Conservation (phyloP, 2,329 filamentous ascomycete species). For the Allantophomopsis cytisporea region DNA sequence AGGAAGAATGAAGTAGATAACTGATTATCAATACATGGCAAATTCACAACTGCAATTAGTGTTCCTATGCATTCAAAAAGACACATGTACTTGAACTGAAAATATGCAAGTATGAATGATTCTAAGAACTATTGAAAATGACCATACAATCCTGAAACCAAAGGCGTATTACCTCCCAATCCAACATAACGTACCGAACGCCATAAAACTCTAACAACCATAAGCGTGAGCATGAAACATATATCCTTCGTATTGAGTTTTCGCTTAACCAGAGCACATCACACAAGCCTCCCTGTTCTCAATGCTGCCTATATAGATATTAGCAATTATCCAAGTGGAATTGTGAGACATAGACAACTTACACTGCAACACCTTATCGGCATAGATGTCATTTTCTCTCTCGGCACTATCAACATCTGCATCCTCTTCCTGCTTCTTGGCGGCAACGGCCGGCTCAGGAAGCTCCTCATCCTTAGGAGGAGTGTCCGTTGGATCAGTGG, state of each 20-base stretch:
- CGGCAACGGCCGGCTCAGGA: slow-evolving; percentile 36
- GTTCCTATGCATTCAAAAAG: too few relatives aligned
- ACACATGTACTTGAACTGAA: too few relatives aligned
- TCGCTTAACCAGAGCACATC: slow-evolving; percentile 80
- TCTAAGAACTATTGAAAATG: too few relatives aligned
- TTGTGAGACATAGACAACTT: slow-evolving; percentile 26
- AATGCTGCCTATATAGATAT: slow-evolving; percentile 56
- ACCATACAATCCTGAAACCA: too few relatives aligned
- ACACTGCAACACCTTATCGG: slow-evolving; percentile 82
- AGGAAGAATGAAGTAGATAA: slow-evolving; percentile 13
- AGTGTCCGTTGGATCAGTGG: slow-evolving; percentile 50
- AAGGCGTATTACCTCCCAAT: too few relatives aligned
- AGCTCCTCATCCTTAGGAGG: slow-evolving; percentile 53
- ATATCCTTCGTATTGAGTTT: too few relatives aligned
- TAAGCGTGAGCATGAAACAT: too few relatives aligned
- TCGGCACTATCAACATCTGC: slow-evolving; percentile 53
- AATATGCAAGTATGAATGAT: too few relatives aligned
- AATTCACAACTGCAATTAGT: too few relatives aligned
- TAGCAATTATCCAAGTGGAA: slow-evolving; percentile 17
- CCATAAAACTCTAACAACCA: too few relatives aligned
- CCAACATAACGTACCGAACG: too few relatives aligned
- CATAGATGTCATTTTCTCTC: slow-evolving; percentile 86
- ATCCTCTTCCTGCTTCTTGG: slow-evolving; percentile 58
- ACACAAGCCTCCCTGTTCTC: slow-evolving; percentile 90
- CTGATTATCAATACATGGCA: too few relatives aligned